A percentile compares a stretch with the other conserved stretches of the same genome.
phyloP scores from a whole-genome alignment of 257 asterid species.

The Forsythia suspensa region DNA sequence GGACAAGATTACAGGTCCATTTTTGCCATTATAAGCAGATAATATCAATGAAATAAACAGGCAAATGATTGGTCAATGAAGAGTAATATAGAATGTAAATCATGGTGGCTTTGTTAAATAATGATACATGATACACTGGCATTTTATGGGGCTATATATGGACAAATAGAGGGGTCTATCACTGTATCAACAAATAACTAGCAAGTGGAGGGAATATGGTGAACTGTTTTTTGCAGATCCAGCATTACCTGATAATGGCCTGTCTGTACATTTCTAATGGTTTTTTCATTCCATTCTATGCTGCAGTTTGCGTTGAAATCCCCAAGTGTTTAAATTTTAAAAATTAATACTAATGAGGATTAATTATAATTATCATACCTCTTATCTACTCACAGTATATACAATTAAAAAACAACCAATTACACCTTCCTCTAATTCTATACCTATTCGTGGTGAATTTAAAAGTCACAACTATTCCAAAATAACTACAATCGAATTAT shows the following conservation, averaged over 20 bases:
- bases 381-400: too few relatives aligned
- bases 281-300: background rate
- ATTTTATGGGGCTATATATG: background rate
- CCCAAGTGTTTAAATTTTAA: background rate
- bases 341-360: background rate
- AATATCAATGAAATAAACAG: background rate
- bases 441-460: too few relatives aligned
- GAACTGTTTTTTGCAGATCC: constrained; percentile 27
- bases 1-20: constrained; percentile 15
- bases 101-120: background rate
- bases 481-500: too few relatives aligned
- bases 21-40: background rate
- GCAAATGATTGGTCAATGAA: constrained; percentile 14
- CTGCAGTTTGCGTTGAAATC: background rate
- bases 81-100: background rate
- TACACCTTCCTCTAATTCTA: too few relatives aligned
- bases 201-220: constrained; percentile 22
- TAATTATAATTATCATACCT: too few relatives aligned
- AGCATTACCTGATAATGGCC: background rate
- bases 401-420: too few relatives aligned
- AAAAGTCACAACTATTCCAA: too few relatives aligned
- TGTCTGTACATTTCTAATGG: background rate
- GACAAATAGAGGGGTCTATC: constrained; percentile 11
- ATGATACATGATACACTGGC: constrained; percentile 6
- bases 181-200: constrained; percentile 13